Conservation (phyloP, 805 yeast species). For the Candida coquimbonensis region DNA sequence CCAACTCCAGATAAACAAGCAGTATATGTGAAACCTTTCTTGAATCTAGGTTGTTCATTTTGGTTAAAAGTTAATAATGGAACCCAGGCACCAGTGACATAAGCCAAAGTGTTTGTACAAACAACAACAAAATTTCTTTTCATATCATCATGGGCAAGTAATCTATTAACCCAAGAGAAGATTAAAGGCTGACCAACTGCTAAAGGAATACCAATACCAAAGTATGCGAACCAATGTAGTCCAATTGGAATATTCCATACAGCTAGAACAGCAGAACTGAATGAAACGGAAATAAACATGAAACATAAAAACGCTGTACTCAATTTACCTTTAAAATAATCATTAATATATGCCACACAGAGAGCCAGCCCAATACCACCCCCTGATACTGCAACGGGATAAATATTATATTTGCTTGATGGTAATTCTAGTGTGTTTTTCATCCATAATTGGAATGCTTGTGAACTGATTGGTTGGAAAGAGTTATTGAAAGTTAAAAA, state of each 20-base stretch:
- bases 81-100: conserved; percentile 35
- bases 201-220: conserved; percentile 39
- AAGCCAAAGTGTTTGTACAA: conserved; percentile 35
- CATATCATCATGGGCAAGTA: conserved; percentile 29
- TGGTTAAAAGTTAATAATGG: conserved; percentile 36
- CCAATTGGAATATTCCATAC: conserved; percentile 44
- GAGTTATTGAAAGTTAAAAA: conserved; percentile 17
- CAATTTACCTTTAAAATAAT: conserved; percentile 27
- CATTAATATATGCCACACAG: conserved; percentile 30
- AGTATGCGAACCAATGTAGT: conserved; percentile 45
- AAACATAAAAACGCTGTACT: conserved; percentile 32
- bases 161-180: conserved; percentile 48
- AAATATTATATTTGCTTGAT: conserved; percentile 31
- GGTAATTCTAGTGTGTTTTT: conserved; percentile 28
- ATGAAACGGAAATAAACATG: conserved; percentile 33
- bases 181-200: conserved; percentile 51
- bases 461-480: conserved; percentile 28
- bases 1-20: conserved; percentile 14
- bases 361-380: conserved; percentile 33
- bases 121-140: conserved; percentile 33
- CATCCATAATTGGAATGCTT: conserved; percentile 42
- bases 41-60: conserved; percentile 29
- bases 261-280: conserved; percentile 38
- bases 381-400: conserved; percentile 35
- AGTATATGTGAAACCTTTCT: conserved; percentile 32